Base-by-base conservation (phyloP, 768 basidiomycete species). In the Lactarius evosmus region DNA sequence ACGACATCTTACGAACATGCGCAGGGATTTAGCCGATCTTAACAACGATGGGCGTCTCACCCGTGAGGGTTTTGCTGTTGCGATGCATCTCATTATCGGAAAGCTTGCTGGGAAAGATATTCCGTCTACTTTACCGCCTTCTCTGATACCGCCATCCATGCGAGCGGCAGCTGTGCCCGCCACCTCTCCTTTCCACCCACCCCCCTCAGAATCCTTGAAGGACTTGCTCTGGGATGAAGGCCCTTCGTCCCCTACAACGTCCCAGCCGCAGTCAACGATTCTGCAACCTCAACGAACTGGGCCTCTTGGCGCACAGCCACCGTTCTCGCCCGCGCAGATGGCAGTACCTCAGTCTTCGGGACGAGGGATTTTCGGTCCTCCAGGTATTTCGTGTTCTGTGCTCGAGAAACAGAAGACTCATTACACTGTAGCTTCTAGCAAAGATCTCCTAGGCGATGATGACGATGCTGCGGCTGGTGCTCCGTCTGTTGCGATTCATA, bases 1-100 rank as follows among this genome's bases (percentile, higher is more conserved):
- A 30, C 59, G 40, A 7, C 46, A 41, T 61, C 59, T 56, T 52
- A 44, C 41, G 16, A 53, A 25, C 9, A 32, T 32, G 56, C 40
- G 38, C 63, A 98, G 95, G 96, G 97, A 99, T 74, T 83, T 99
- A 22, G 82, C 94, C 30, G 96, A 98, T 71, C 82, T 98, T 27
- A 85, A 89, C 66, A 89, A 88, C 57, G 89, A 96, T 61, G 97
- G 97, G 2, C 83, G 81, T 60, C 79, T 99, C 54, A 94, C 87
- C 3, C 83, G 87, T 58, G 95, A 98, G 55, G 93, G 94, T 16
- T 98, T 99, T 74, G 96, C 97, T 8, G 88, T 98, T 51, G 97
- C 95, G 4, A 85, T 95, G 85, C 85, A 96, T 75, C 82, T 99
- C 38, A 98, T 99, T 70, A 91, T 92, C 75, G 83, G 83, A 71